Base-by-base conservation (phyloP, 164 flowering plant genomes). In the Kingdonia uniflora region DNA sequence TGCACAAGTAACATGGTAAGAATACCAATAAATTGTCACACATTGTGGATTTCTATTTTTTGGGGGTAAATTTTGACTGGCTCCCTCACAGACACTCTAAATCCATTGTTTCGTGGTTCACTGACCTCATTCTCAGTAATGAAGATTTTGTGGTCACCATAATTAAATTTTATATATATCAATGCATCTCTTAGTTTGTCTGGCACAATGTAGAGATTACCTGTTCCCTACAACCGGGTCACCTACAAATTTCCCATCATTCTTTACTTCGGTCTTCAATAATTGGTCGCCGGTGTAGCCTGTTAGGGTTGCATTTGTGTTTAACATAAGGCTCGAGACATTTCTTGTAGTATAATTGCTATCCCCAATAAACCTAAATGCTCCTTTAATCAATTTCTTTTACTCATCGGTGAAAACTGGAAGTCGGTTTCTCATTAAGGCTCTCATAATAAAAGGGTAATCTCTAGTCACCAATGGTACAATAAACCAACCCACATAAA, bases 271-370 rank as follows among this genome's bases (percentile, higher is more conserved):
- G 12, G 11, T 2, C 7, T 4, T 3, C 11, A 17, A 11, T 5
- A 12, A 45, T 12, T 4, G 23, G 10, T 45, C 22, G 17, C 20
- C 1, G 16, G 12, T 17, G 12, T 1, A 17, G 5, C 7, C 16
- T 7, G 22, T 17, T 43, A 20, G 2, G 21, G 17, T 5, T 12
- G 11, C 12, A 6, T 35, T 1, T 17, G 2, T 20, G 2, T 3
- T 41, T 2, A 14, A 11, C 4, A 56, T 56, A 17, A 57, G 0
- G 20, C 14, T 39, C 35, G 60, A 55, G 0, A 49, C 66, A 42
- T 59, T 71, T 16, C 26, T 52, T 0, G 69, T 5, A 2, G 74
- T 69, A 39, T 72, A 75, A 51, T 75, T 69, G 47, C 71, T 75
- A 0, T 64, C 2, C 0, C 72, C 76, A 54, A 75, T 40, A 38